Evolutionary conservation across 768 basidiomycete genomes (phyloP).

Genomic region (Suillus paluster): DNA sequence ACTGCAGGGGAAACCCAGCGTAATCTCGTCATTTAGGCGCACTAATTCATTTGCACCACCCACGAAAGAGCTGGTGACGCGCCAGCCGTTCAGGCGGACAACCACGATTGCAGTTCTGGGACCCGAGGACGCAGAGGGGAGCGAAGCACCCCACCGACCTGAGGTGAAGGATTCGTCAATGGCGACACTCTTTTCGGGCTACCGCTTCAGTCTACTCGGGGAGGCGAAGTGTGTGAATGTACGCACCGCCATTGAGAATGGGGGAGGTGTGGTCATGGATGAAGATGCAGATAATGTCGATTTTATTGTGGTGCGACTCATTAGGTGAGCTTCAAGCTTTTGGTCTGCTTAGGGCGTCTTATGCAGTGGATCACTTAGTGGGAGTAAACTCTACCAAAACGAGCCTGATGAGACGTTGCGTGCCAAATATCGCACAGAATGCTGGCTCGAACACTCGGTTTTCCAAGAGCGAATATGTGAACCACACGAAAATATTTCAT

Average conservation of each 20-base stretch:
- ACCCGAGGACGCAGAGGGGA: slow-evolving; percentile 22
- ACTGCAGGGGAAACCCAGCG: slow-evolving; percentile 23
- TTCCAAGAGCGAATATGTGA: slow-evolving; percentile 73
- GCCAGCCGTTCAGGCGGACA: slow-evolving; percentile 53
- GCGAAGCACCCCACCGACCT: slow-evolving; percentile 10
- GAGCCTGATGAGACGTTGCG: slow-evolving; percentile 54
- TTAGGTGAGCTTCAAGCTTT: slow-evolving; percentile 53
- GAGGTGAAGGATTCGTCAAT: slow-evolving; percentile 8
- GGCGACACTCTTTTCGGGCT: slow-evolving; percentile 53
- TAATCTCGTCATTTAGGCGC: slow-evolving; percentile 66
- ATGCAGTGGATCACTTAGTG: slow-evolving; percentile 45
- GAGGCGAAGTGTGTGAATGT: slow-evolving; percentile 67
- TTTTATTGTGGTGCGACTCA: slow-evolving; percentile 72
- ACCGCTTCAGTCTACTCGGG: slow-evolving; percentile 63
- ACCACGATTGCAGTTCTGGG: slow-evolving; percentile 28
- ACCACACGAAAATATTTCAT: slow-evolving; percentile 70
- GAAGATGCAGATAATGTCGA: slow-evolving; percentile 57
- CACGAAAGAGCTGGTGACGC: slow-evolving; percentile 27
- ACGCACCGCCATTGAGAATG: slow-evolving; percentile 61
- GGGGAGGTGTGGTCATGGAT: slow-evolving; percentile 52
- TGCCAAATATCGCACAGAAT: slow-evolving; percentile 81
- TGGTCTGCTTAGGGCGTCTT: neutral
- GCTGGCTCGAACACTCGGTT: slow-evolving; percentile 90
- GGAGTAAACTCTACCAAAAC: slow-evolving; percentile 65
- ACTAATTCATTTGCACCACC: slow-evolving; percentile 66